Evolutionary conservation across 2,329 filamentous ascomycete genomes (phyloP).

Genomic region (Aspergillus viridinutans): DNA sequence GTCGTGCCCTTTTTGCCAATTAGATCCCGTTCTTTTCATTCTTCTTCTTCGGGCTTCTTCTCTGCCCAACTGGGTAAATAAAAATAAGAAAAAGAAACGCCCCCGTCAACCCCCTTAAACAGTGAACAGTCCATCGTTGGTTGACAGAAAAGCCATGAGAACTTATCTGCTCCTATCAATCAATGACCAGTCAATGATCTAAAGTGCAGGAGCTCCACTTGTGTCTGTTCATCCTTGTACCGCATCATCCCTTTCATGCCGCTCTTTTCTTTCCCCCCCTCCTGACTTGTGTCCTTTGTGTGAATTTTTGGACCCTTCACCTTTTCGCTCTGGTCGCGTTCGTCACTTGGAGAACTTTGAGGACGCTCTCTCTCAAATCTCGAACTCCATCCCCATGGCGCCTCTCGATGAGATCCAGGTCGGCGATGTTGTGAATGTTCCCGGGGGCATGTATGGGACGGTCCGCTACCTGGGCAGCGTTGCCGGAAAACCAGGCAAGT

Average conservation of each 20-base stretch:
- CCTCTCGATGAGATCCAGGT: slow-evolving; percentile 57
- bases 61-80: not conserved
- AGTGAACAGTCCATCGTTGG: not conserved
- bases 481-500: slow-evolving; percentile 81
- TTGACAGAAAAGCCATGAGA: not conserved
- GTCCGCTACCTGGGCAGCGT: slow-evolving; percentile 87
- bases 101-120: not conserved
- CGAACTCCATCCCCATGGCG: slow-evolving; percentile 26
- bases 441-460: slow-evolving; percentile 84
- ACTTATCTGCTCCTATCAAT: not conserved
- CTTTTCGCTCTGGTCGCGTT: not conserved
- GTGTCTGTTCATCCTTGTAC: not conserved
- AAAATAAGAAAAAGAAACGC: not conserved
- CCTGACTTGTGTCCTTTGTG: not conserved
- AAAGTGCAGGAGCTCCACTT: not conserved
- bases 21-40: not conserved
- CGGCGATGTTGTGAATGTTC: slow-evolving; percentile 84
- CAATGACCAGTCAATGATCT: not conserved
- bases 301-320: not conserved
- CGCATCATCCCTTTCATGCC: not conserved
- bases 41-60: not conserved
- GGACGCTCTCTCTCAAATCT: not conserved
- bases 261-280: not conserved
- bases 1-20: no score
- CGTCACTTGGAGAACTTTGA: not conserved